Base-by-base conservation (phyloP, 805 yeast species). In the Myxozyma udenii region DNA sequence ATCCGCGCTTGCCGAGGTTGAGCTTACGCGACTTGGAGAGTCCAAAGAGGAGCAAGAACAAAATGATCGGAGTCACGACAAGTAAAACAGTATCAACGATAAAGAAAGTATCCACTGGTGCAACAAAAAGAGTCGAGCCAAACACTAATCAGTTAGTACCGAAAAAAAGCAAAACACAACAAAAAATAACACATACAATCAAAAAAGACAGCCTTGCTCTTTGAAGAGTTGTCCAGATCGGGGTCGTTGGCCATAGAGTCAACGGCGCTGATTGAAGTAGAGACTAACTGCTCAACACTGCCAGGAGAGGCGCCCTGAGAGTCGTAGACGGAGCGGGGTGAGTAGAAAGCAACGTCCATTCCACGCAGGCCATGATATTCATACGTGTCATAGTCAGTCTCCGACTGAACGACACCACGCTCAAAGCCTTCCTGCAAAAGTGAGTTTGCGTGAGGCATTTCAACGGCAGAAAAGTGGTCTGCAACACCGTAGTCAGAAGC, bases 271-370 rank as follows among this genome's bases (percentile, higher is more conserved):
- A 85, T 67, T 0, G 95, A 73, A 47, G 79, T 82, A 3, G 83
- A 75, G 32, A 86, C 73, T 96, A 90, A 90, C 64, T 87, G 91
- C 84, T 91, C 85, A 41, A 90, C 69, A 0, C 95, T 83, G 40
- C 78, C 83, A 53, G 76, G 78, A 18, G 83, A 71, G 12, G 87
- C 77, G 53, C 81, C 80, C 44, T 75, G 72, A 0, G 97, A 90
- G 64, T 90, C 97, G 62, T 90, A 90, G 38, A 86, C 68, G 46
- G 85, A 79, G 62, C 97, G 77, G 22, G 96, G 95, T 62, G 81
- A 84, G 66, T 79, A 88, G 66, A 90, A 90, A 1, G 96, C 96
- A 61, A 90, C 78, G 68, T 90, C 97, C 64, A 89, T 75, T 9
- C 97, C 97, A 58, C 95, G 75, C 46, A 87, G 65, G 0, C 93